Evolutionary conservation across 108 stramenopile genomes (phyloP).

Genomic region (Fragilaria crotonensis): DNA sequence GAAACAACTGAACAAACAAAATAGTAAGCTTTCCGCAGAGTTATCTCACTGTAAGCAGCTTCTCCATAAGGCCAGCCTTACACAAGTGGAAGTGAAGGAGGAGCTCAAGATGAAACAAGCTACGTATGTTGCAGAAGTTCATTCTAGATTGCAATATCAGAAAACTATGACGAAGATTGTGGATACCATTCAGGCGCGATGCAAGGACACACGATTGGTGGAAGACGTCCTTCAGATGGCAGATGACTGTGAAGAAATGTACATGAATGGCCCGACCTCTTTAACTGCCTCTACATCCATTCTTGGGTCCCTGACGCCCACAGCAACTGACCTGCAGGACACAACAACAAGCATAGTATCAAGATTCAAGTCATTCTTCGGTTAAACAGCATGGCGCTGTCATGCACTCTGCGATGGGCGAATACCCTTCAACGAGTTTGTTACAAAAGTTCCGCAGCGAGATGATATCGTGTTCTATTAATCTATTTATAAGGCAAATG

Average conservation of each 20-base stretch:
- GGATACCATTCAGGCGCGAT: constrained; percentile 47
- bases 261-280: constrained; percentile 16
- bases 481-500: too few relatives aligned
- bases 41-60: constrained; percentile 20
- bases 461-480: too few relatives aligned
- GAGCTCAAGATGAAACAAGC: constrained; percentile 61
- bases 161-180: constrained; percentile 45
- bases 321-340: too few relatives aligned
- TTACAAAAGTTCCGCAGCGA: too few relatives aligned
- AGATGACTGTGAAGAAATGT: constrained; percentile 44
- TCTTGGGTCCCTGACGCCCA: too few relatives aligned
- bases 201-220: constrained; percentile 42
- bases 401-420: too few relatives aligned
- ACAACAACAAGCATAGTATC: too few relatives aligned
- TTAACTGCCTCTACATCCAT: too few relatives aligned
- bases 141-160: constrained; percentile 48
- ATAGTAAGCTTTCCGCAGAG: constrained; percentile 38
- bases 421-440: too few relatives aligned
- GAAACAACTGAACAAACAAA: constrained; percentile 46
- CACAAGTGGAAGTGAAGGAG: constrained; percentile 52
- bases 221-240: constrained; percentile 40
- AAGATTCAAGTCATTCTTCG: too few relatives aligned
- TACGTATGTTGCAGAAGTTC: constrained; percentile 60
- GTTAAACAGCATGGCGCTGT: too few relatives aligned
- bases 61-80: constrained; percentile 26